These are phyloP conservation scores for Leptosphaerulina australis DNA, from an alignment of 2,329 filamentous ascomycete species.

Conservation along the genomic window DNA sequence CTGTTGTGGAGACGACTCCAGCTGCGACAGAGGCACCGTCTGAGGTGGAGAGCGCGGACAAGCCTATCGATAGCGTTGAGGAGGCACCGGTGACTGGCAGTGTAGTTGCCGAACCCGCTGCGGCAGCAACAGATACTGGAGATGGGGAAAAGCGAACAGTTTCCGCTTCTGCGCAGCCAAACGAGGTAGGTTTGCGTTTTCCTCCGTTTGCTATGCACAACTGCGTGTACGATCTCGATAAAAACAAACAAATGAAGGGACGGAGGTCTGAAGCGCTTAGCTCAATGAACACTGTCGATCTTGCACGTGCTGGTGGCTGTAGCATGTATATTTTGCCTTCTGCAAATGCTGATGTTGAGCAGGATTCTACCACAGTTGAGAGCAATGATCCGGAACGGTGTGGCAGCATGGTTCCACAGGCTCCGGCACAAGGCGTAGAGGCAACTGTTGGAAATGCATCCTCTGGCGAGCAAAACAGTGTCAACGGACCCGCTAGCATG, in stretches of 20 bases:
- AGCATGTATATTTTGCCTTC: slow-evolving; percentile 14
- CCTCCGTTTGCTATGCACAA: background rate
- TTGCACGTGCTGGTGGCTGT: slow-evolving; percentile 30
- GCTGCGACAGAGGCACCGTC: slow-evolving; percentile 31
- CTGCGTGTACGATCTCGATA: slow-evolving; percentile 11
- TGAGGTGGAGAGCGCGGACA: slow-evolving; percentile 30
- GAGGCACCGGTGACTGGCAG: slow-evolving; percentile 22
- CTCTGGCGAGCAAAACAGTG: slow-evolving; percentile 26
- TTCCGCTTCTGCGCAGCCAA: slow-evolving; percentile 27
- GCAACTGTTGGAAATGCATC: slow-evolving; percentile 25
- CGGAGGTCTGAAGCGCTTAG: slow-evolving; percentile 12
- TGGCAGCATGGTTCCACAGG: slow-evolving; percentile 27
- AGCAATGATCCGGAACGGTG: slow-evolving; percentile 21
- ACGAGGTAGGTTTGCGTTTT: slow-evolving; percentile 33
- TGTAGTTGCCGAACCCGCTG: slow-evolving; percentile 14
- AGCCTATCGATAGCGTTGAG: slow-evolving; percentile 41
- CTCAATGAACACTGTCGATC: slow-evolving; percentile 29
- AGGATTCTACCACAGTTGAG: slow-evolving; percentile 25
- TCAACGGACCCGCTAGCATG: slow-evolving; percentile 25
- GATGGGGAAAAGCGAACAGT: slow-evolving; percentile 23
- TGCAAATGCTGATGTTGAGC: slow-evolving; percentile 22
- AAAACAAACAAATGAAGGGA: slow-evolving; percentile 8
- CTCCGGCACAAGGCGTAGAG: slow-evolving; percentile 24
- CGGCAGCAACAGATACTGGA: slow-evolving; percentile 20
- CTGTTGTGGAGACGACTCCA: slow-evolving; percentile 29